Evolutionary conservation across 352 stramenopile genomes (phyloP).

Genomic region (Thalassiosira allenii): DNA sequence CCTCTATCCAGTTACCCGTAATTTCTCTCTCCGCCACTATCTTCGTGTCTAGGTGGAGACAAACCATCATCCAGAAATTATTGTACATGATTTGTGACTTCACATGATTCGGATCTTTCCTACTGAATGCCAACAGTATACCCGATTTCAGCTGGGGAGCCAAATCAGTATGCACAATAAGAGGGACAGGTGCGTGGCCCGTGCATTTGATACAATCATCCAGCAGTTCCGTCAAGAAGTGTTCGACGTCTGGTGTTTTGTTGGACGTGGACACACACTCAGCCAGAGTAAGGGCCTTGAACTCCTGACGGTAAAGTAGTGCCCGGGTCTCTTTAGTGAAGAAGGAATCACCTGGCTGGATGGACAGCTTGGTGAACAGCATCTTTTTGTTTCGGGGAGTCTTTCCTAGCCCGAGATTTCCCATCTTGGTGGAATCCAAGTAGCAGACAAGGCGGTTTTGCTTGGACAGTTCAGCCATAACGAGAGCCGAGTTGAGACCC

Average conservation of each 20-base stretch:
- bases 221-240: not conserved
- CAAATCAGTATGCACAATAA: not conserved
- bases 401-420: not conserved
- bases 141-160: not conserved
- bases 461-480: not conserved
- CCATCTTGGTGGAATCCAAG: not conserved
- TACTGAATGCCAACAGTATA: not conserved
- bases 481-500: not conserved
- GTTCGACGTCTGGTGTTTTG: not conserved
- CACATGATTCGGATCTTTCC: not conserved
- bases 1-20: not conserved
- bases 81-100: not conserved
- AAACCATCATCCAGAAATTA: not conserved
- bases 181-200: not conserved
- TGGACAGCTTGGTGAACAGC: not conserved
- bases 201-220: not conserved
- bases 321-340: not conserved
- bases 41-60: not conserved
- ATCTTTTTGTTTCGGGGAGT: not conserved
- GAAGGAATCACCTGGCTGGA: not conserved
- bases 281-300: not conserved
- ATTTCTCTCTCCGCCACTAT: not conserved
- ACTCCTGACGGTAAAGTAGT: not conserved
- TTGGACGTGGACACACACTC: not conserved
- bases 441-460: not conserved